Base-by-base conservation (phyloP, 768 basidiomycete genomes). In the Mycena capillaripes region DNA sequence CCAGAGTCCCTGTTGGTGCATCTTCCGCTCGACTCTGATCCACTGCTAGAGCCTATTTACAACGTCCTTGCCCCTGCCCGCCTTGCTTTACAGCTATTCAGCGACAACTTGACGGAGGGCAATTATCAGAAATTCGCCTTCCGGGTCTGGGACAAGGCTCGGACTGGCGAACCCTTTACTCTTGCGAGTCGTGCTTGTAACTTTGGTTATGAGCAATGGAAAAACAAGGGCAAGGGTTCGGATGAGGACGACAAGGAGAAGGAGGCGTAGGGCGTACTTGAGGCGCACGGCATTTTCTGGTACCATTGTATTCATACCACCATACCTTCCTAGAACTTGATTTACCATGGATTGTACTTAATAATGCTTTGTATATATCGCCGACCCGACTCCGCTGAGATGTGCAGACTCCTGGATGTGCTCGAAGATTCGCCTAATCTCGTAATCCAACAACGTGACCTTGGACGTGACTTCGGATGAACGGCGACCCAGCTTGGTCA, bases 91-190 rank as follows among this genome's bases (percentile, higher is more conserved):
- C 79, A 79, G 16, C 86, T 91, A 27, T 81, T 90, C 27, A 86
- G 80, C 36, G 86, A 89, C 44, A 92, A 87, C 68, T 71, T 93
- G 19, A 78, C 82, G 19, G 88, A 88, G 0, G 93, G 93, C 14
- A 87, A 89, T 69, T 89, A 92, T 71, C 83, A 77, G 58, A 82
- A 89, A 74, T 89, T 95, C 77, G 90, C 87, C 3, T 76, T 76
- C 34, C 89, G 89, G 4, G 80, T 91, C 19, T 90, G 89, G 88
- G 89, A 92, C 77, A 93, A 92, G 78, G 88, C 91, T 21, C 85
- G 83, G 81, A 88, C 89, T 1, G 84, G 85, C 16, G 91, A 93
- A 63, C 93, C 93, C 0, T 89, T 85, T 64, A 77, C 85, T 46
- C 81, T 89, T 23, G 87, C 85, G 3, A 82, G 81, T 60, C 81